Evolutionary conservation across 176 grass and related monocot species (phyloP).

Genomic region (Thinopyrum elongatum): DNA sequence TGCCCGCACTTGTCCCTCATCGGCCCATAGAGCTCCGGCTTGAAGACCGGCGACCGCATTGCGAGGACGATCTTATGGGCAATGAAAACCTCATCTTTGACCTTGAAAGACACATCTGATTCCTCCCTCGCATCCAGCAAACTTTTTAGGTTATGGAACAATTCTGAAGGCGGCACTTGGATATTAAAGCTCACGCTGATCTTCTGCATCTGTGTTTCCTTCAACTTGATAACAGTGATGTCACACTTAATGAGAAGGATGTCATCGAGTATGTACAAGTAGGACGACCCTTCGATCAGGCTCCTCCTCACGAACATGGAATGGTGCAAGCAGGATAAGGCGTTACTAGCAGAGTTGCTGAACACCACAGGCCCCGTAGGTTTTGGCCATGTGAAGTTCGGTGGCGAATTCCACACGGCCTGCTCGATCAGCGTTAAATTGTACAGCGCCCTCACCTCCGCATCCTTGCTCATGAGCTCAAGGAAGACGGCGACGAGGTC

Average conservation of each 20-base stretch:
- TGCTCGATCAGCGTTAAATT: background rate
- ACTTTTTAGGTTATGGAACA: too few relatives aligned
- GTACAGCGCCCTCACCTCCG: background rate
- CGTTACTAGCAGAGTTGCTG: too few relatives aligned
- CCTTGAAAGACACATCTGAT: too few relatives aligned
- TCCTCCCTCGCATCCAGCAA: too few relatives aligned
- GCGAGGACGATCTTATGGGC: too few relatives aligned
- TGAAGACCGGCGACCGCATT: too few relatives aligned
- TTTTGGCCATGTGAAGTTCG: background rate
- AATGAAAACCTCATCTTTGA: too few relatives aligned
- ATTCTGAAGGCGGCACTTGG: background rate
- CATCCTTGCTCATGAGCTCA: background rate
- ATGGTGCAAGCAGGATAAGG: too few relatives aligned
- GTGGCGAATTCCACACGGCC: background rate
- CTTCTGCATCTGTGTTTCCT: background rate
- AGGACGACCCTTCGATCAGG: background rate
- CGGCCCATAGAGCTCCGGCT: too few relatives aligned
- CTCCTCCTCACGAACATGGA: background rate
- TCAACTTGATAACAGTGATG: background rate
- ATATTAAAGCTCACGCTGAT: background rate
- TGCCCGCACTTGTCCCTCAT: too few relatives aligned
- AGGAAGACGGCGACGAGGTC: background rate
- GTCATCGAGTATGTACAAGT: background rate
- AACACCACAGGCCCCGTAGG: background rate
- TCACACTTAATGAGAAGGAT: background rate